Evolutionary conservation across 2,329 filamentous ascomycete species (phyloP), one percentile per base, ranked within the genome.

Genomic region (Colletotrichum liaoningense): DNA sequence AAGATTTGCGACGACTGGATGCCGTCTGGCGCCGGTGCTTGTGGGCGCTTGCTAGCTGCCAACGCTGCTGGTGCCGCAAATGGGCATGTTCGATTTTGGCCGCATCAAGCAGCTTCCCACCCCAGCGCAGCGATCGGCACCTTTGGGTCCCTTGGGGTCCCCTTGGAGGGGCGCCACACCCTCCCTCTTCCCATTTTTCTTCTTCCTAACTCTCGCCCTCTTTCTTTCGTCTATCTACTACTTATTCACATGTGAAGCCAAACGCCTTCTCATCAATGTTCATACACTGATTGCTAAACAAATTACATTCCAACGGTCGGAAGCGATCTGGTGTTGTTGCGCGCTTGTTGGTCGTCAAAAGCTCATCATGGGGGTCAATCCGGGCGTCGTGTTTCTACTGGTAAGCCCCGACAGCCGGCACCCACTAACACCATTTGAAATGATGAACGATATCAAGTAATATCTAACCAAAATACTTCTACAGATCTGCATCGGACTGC

Each of bases 341-440:
- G 12, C 33, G 55, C 46, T 30, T 19, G 33, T n/a, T 11, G 14
- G 49, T 30, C 14, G 35, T 30, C 16, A 9, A 35, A 60, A 9
- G 55, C 42, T 9, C 70, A 38, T 55, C 66, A 78, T 59, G 33
- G 78, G 80, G 77, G 66, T 80, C 58, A 79, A 79, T 42, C 78
- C 79, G 1, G 79, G 80, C 11, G 46, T 81, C 11, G 72, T 79
- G 5, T 82, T 80, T 69, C 71, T 83, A 63, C 72, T 81, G 69
- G 81, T 82, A 70, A 75, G 79, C 73, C 30, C 30, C n/a, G 26
- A 19, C 33, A 24, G n/a, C 52, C 9, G 28, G 4, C 46, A 35
- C 35, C 12, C 24, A 8, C 46, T 6, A 24, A 12, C 42, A 49
- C 42, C 19, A 19, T 2, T 3, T 26, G 1, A 52, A 33, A 49